Evolutionary conservation across 2,329 filamentous ascomycete genomes (phyloP), one percentile per base, ranked within the genome.

Genomic region (Escovopsis weberi): DNA sequence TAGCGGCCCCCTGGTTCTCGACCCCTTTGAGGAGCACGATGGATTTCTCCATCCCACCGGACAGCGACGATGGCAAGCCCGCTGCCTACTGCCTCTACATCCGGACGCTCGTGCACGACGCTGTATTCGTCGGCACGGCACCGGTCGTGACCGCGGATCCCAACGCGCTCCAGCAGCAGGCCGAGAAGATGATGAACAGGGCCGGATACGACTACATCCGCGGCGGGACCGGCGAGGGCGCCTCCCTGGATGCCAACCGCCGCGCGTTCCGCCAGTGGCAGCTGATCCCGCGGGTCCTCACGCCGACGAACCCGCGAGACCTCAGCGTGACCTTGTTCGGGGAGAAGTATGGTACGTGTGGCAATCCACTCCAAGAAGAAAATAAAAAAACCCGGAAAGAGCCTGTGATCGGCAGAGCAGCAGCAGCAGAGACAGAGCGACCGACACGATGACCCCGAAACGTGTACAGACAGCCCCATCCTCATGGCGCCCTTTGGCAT

Each of bases 401-500:
- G 15, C 15, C 15, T 15, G 15, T 15, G 15, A 15, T 15, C 15
- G 15, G 15, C 15, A 15, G 15, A 15, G 15, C 15, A 15, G 15
- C 15, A 15, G 15, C 15, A 15, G 15, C 15, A 15, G 15, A 15
- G 15, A 15, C 15, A 15, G 15, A 15, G 2, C 15, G 15, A 15
- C 15, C 15, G 15, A 15, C 15, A 15, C 15, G 15, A 15, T 15
- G 15, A 15, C 15, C 15, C 15, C 15, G 15, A 15, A 15, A 15
- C 15, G 5, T 23, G 63, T 3, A 65, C 60, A 48, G 51, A 51
- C 34, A 43, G 47, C 39, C 43, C 57, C 47, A 7, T 39, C 82
- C 54, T 83, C 2, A 71, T 81, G 53, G 80, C 80, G 1, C 82
- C 82, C 0, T 67, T 86, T 2, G 82, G 82, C 0, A 78, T 84